Base-by-base conservation (phyloP, 2,329 filamentous ascomycete species). In the Gremmenia infestans region DNA sequence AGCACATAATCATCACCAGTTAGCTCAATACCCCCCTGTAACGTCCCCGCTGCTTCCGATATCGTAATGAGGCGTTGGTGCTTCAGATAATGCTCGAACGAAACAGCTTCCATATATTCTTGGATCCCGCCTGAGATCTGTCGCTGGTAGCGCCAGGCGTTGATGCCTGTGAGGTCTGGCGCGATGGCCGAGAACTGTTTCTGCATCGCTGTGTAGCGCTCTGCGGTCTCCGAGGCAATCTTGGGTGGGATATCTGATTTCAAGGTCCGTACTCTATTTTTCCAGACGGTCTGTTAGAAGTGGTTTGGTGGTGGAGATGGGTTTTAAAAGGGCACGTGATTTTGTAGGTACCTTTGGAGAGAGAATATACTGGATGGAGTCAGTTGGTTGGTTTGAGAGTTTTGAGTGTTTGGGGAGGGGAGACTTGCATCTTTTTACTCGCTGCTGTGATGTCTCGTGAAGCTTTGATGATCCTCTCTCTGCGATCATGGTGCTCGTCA, bases 401-500 rank as follows among this genome's bases (percentile, higher is more conserved):
- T 52, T 58, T 42, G 7, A 40, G 7, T 15, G 35, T 43, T 45
- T 48, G 37, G 19, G 37, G 15, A 3, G 49, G 12, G 25, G 14
- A 22, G 35, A 63, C 79, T 74, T 73, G 96, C 91, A 97, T 95
- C 76, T 97, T 99, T 79, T 99, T 99, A 73, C 91, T 96, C 53
- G 91, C 78, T 0, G 91, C 91, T 6, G 94, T 99, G 56, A 99
- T 89, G 71, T 99, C 94, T 60, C 93, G 80, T 8, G 90, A 95
- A 2, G 86, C 87, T 76, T 97, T 99, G 68, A 95, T 89, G 64
- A 96, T 85, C 52, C 88, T 83, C 75, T 97, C 92, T 55, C 91
- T 82, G 15, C 94, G 86, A 73, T 97, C 94, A 72, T 99, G 90
- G 70, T 97, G 93, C 73, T 94, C 85, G 68, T 99, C 94, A 28